These are phyloP conservation scores for Pyronema omphalodes DNA, from an alignment of 495 filamentous ascomycete genomes.

Conservation along the genomic window DNA sequence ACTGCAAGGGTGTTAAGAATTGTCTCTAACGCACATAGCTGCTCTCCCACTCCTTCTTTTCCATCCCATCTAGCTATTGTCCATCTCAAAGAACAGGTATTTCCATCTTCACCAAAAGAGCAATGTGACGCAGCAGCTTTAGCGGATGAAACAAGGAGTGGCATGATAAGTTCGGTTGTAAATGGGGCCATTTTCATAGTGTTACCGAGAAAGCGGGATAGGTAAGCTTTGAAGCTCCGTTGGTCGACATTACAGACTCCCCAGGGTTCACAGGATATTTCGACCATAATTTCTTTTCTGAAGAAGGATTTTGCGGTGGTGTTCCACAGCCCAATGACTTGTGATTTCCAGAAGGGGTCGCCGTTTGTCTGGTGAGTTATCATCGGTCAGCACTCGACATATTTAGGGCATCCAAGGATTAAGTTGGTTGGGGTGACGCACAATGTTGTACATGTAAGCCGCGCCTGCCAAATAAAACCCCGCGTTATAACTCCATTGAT, in stretches of 20 bases:
- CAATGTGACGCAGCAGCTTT: conserved; percentile 49
- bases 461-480: conserved; percentile 47
- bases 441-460: conserved; percentile 52
- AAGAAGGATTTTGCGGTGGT: conserved; percentile 39
- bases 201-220: conserved; percentile 56
- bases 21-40: conserved; percentile 54
- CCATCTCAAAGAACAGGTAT: conserved; percentile 60
- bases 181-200: conserved; percentile 53
- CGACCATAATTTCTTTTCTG: conserved; percentile 36
- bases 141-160: conserved; percentile 43
- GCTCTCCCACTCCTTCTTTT: conserved; percentile 43
- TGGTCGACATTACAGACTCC: conserved; percentile 50
- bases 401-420: not conserved
- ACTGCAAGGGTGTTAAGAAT: conserved; percentile 37
- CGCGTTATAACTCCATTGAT: conserved; percentile 45
- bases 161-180: conserved; percentile 40
- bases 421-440: conserved; percentile 16
- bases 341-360: conserved; percentile 32
- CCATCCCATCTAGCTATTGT: conserved; percentile 42
- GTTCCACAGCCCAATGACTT: conserved; percentile 35
- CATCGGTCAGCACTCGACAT: not conserved
- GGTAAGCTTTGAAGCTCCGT: conserved; percentile 63
- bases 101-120: conserved; percentile 35
- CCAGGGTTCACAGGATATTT: conserved; percentile 54
- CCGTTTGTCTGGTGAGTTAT: conserved; percentile 29